phyloP scores from a whole-genome alignment of 2,329 filamentous ascomycete species.

The Fusarium oligoseptatum region DNA sequence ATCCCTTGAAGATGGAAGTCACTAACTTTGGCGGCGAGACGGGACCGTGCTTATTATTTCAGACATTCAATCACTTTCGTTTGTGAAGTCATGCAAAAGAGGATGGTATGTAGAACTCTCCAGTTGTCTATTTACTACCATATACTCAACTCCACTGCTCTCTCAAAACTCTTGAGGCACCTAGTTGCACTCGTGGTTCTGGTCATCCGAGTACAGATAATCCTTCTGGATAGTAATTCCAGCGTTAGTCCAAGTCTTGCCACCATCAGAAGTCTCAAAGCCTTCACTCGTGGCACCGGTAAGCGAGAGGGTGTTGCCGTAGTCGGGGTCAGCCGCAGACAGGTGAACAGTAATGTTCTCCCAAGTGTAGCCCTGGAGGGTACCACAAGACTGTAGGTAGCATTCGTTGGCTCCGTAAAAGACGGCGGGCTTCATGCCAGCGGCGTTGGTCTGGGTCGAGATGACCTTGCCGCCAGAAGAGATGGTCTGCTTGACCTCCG shows the following conservation, averaged over 20 bases:
- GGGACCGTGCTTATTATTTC: no score
- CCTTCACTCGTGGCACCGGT: constrained; percentile 12
- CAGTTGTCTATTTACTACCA: neutral
- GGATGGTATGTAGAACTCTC: neutral
- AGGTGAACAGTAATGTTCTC: constrained; percentile 22
- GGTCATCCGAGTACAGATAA: constrained; percentile 25
- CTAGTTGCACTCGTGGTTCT: constrained; percentile 24
- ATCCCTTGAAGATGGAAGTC: no score
- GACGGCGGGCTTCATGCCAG: constrained; percentile 29
- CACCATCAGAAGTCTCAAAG: constrained; percentile 18
- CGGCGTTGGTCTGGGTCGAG: constrained; percentile 28
- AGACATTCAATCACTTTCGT: no score
- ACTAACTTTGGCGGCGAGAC: no score
- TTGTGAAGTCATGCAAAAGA: no score
- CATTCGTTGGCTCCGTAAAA: constrained; percentile 32
- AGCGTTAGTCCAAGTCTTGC: constrained; percentile 26
- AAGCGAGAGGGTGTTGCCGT: constrained; percentile 19
- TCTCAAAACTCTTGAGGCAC: neutral
- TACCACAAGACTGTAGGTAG: constrained; percentile 28
- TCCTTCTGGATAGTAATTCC: constrained; percentile 24
- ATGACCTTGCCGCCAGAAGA: constrained; percentile 22
- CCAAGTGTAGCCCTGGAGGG: constrained; percentile 17
- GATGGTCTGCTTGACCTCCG: constrained; percentile 15
- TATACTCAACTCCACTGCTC: neutral
- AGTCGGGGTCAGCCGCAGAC: constrained; percentile 18